Base-by-base conservation (phyloP, 192 early-diverging fungal species). In the Coemansia sp. region DNA sequence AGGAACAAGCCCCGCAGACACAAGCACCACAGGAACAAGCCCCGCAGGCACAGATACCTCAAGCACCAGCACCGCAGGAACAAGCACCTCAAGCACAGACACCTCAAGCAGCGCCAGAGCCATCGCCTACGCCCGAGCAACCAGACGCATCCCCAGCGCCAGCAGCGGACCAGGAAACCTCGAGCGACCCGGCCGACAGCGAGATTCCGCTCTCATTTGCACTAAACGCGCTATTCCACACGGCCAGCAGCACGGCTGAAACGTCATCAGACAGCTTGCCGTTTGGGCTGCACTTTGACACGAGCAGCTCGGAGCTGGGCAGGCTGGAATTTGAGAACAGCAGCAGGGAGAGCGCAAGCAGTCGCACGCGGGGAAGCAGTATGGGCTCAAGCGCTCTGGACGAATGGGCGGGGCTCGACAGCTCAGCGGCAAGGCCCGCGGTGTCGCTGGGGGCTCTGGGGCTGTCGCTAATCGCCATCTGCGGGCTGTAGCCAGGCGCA, bases 401-500 rank as follows among this genome's bases (percentile, higher is more conserved):
- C 36, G 69, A 71, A 14, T 53, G 59, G 44, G 66, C 71, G 13
- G 71, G 64, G 11, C 59, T 74, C 26, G 65, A 68, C 51, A 74
- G 52, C 49, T 21, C 59, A 7, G 64, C 71, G 11, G 11, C 46
- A 11, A 62, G 31, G 46, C 46, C 46, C 31, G 45, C 64, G n/a
- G 38, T 59, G 70, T 63, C 70, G 70, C 70, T 73, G 70, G 70
- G 40, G 45, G 63, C 63, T 52, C 46, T 73, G 18, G 70, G 55
- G 18, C 37, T 70, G 9, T 39, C 60, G 16, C 37, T 70, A 15
- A 12, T 11, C 19, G 45, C 19, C 5, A 35, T 14, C 35, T 26
- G 19, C 23, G 26, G 31, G 1, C 15, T 57, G 2, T 57, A 19
- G n/a, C n/a, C n/a, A n/a, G n/a, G n/a, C n/a, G n/a, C n/a, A n/a